These are phyloP conservation scores for Talaromyces sp. DNA, from an alignment of 2,329 filamentous ascomycete genomes.

Conservation along the genomic window DNA sequence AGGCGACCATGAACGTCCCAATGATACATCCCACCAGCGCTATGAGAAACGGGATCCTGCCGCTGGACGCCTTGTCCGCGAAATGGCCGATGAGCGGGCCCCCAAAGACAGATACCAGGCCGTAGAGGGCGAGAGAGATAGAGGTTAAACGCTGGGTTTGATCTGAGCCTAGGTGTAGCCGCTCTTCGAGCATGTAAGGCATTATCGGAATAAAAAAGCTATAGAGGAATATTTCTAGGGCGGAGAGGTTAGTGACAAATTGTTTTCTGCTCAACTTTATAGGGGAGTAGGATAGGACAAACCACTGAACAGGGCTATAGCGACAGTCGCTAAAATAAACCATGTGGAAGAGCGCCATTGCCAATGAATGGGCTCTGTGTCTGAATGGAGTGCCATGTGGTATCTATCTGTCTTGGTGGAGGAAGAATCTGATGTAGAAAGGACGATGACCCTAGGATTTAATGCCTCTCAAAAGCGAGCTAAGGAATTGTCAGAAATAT, in stretches of 20 bases:
- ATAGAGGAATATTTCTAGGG: slow-evolving; percentile 24
- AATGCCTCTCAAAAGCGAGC: neutral
- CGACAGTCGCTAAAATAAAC: slow-evolving; percentile 7
- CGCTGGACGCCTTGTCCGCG: slow-evolving; percentile 17
- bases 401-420: neutral
- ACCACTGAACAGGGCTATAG: slow-evolving; percentile 9
- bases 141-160: slow-evolving; percentile 22
- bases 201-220: slow-evolving; percentile 27
- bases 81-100: slow-evolving; percentile 22
- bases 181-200: slow-evolving; percentile 22
- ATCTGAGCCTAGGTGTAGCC: slow-evolving; percentile 18
- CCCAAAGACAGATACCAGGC: slow-evolving; percentile 18
- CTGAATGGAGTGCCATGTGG: neutral
- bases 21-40: slow-evolving; percentile 20
- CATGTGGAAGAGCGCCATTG: slow-evolving; percentile 6
- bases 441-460: neutral
- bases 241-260: neutral
- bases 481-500: neutral
- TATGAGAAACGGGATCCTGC: slow-evolving; percentile 20
- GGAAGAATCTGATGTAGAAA: neutral
- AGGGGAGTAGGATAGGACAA: neutral
- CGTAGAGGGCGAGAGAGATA: slow-evolving; percentile 20
- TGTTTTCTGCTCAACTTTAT: neutral
- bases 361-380: neutral
- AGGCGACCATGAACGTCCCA: slow-evolving; percentile 22